Percentiles rank a stretch among this genome's conserved stretches.
phyloP scores from a whole-genome alignment of 2,329 filamentous ascomycete genomes.

The Teratosphaeria epicoccoides region DNA sequence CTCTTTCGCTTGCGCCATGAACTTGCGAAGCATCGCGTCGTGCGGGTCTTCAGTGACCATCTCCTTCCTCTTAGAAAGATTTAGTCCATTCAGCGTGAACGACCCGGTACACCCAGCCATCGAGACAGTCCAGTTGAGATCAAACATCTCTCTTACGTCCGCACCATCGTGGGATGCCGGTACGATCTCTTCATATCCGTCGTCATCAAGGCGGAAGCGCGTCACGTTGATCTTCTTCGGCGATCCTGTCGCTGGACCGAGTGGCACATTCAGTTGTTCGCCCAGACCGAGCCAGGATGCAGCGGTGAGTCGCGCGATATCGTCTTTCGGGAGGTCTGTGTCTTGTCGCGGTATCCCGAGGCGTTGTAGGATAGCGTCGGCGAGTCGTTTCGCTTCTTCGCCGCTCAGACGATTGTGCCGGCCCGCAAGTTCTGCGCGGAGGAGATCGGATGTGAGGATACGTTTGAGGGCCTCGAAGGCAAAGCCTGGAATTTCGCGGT shows the following conservation, averaged over 20 bases:
- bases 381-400: conserved; percentile 38
- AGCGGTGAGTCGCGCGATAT: conserved; percentile 30
- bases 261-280: conserved; percentile 25
- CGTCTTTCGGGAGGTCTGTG: conserved; percentile 25
- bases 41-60: conserved; percentile 7
- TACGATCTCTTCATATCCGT: conserved; percentile 25
- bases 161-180: conserved; percentile 27
- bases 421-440: conserved; percentile 35
- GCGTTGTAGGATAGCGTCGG: conserved; percentile 32
- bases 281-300: conserved; percentile 33
- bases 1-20: conserved; percentile 10
- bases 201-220: conserved; percentile 10
- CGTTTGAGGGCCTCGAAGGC: conserved; percentile 35
- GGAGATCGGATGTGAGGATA: conserved; percentile 36
- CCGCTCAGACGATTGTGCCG: conserved; percentile 30
- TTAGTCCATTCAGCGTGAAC: conserved; percentile 34
- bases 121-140: conserved; percentile 33
- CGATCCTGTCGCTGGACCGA: conserved; percentile 24
- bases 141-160: conserved; percentile 33
- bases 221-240: conserved; percentile 30
- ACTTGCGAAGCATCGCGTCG: conserved; percentile 12
- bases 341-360: conserved; percentile 27
- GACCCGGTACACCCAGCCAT: conserved; percentile 33
- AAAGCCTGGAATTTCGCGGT: conserved; percentile 15
- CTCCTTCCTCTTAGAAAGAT: conserved; percentile 6